Evolutionary conservation across 2,329 filamentous ascomycete species (phyloP), one percentile per base, ranked within the genome.

Genomic region (Penicillium sp.): DNA sequence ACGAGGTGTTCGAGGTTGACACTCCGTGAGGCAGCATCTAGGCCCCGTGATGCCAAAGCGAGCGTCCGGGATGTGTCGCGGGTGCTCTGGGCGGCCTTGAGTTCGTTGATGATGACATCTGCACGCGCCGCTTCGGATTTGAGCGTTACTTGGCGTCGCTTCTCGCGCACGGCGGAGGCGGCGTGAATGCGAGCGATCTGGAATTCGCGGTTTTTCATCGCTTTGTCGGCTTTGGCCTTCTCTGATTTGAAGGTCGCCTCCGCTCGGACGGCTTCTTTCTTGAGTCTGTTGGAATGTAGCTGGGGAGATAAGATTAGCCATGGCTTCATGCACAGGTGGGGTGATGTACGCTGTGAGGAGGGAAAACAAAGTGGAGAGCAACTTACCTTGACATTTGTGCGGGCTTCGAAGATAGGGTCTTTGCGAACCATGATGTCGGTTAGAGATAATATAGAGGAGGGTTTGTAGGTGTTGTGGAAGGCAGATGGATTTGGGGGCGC

Each of bases 151-250:
- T 77, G 73, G 57, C 77, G 73, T 50, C 76, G 73, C 51, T 77
- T 77, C 52, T 79, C 76, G 57, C 76, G 76, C 29, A 79, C 69
- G 31, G 76, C 75, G 44, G 74, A 76, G 21, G 71, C 70, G 51
- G 76, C 76, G 64, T 79, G 77, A 65, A 79, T 77, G 49, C 76
- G 76, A 42, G 77, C 76, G 63, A 79, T 79, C 60, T 78, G 75
- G 58, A 78, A 77, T 65, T 79, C 76, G 52, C 69, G 75, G 56
- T 75, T 75, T 57, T 77, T 77, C 67, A 79, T 75, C 29, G 77
- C 76, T 55, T 74, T 76, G 61, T 77, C 76, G 48, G 77, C 73
- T 67, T 79, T 79, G 42, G 72, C 71, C 57, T 77, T 76, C 66
- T 79, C 76, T n/a, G 75, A 67, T 59, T 77, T 76, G 59, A 70